Percentiles rank a stretch among this genome's conserved stretches.
Evolutionary conservation across 2,329 filamentous ascomycete species (phyloP).

Genomic region (Cordyceps cateniannulata): DNA sequence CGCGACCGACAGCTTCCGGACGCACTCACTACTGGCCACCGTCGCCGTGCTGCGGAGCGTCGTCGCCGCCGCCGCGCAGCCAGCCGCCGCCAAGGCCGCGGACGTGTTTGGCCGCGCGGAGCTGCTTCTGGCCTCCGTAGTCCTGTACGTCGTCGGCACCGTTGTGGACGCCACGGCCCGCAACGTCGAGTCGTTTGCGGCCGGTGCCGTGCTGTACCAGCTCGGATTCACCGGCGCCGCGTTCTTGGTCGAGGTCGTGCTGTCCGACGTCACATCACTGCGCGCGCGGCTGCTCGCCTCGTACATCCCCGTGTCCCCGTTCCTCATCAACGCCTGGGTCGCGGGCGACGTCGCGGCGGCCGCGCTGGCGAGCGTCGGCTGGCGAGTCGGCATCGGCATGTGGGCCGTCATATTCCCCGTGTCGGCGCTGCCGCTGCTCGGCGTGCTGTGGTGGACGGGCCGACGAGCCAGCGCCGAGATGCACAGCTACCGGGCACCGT

Average conservation of each 20-base stretch:
- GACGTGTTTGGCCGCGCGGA: slow-evolving; percentile 58
- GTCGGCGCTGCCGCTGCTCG: slow-evolving; percentile 49
- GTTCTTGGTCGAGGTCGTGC: slow-evolving; percentile 58
- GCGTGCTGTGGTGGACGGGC: slow-evolving; percentile 42
- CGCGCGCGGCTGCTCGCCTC: slow-evolving; percentile 57
- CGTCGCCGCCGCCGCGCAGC: slow-evolving; percentile 53
- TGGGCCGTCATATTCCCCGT: slow-evolving; percentile 56
- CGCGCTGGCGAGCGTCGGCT: slow-evolving; percentile 42
- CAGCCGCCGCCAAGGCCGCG: slow-evolving; percentile 51
- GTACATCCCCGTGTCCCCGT: slow-evolving; percentile 53
- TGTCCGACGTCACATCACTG: slow-evolving; percentile 57
- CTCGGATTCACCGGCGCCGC: slow-evolving; percentile 57
- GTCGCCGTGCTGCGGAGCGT: slow-evolving; percentile 52
- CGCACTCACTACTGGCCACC: slow-evolving; percentile 51
- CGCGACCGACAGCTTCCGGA: slow-evolving; percentile 42
- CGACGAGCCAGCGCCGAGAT: slow-evolving; percentile 46
- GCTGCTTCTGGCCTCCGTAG: slow-evolving; percentile 44
- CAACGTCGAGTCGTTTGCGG: slow-evolving; percentile 45
- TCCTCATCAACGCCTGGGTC: slow-evolving; percentile 60
- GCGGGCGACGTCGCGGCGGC: slow-evolving; percentile 48
- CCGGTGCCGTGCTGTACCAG: slow-evolving; percentile 54
- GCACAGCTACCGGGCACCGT: slow-evolving; percentile 26
- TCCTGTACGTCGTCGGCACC: slow-evolving; percentile 54
- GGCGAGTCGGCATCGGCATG: slow-evolving; percentile 60
- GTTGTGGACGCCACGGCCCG: slow-evolving; percentile 47